These are phyloP conservation scores for Delonix regia DNA, from an alignment of 306 rosid genomes.

Conservation along the genomic window DNA sequence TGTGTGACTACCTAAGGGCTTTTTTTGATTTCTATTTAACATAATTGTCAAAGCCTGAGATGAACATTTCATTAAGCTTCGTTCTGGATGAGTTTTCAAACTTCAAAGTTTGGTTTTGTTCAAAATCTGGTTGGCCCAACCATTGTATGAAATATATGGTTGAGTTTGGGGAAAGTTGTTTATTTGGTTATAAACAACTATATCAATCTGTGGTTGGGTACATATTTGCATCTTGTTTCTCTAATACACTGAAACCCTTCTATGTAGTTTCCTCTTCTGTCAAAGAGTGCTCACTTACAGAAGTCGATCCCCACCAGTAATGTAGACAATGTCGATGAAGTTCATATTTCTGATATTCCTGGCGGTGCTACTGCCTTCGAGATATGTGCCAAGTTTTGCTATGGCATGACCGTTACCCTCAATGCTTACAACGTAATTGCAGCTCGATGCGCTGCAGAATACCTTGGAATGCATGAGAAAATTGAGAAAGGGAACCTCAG, in stretches of 20 bases:
- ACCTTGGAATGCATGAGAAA: constrained; percentile 81
- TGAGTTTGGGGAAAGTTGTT: constrained; percentile 23
- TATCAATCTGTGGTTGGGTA: constrained; percentile 8
- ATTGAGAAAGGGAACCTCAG: constrained; percentile 91
- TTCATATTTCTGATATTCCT: constrained; percentile 78
- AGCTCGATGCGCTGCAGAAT: constrained; percentile 86
- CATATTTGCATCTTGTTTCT: constrained; percentile 24
- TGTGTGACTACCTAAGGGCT: neutral
- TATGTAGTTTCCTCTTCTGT: constrained; percentile 88
- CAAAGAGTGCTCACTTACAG: constrained; percentile 84
- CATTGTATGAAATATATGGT: neutral
- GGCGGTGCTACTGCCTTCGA: constrained; percentile 87
- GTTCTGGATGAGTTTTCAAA: constrained; percentile 1
- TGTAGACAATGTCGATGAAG: constrained; percentile 59
- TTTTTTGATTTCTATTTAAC: neutral
- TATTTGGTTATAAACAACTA: constrained; percentile 27
- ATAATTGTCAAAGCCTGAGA: constrained; percentile 1
- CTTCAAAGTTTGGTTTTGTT: neutral
- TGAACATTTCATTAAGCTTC: constrained; percentile 6
- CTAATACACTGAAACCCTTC: constrained; percentile 33
- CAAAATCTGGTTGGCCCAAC: constrained; percentile 3
- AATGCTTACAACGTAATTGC: constrained; percentile 85
- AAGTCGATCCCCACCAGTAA: constrained; percentile 59
- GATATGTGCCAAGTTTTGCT: constrained; percentile 93
- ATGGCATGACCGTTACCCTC: constrained; percentile 91